Base-by-base conservation (phyloP, 1,284 basidiomycete genomes). In the Somion occarium region DNA sequence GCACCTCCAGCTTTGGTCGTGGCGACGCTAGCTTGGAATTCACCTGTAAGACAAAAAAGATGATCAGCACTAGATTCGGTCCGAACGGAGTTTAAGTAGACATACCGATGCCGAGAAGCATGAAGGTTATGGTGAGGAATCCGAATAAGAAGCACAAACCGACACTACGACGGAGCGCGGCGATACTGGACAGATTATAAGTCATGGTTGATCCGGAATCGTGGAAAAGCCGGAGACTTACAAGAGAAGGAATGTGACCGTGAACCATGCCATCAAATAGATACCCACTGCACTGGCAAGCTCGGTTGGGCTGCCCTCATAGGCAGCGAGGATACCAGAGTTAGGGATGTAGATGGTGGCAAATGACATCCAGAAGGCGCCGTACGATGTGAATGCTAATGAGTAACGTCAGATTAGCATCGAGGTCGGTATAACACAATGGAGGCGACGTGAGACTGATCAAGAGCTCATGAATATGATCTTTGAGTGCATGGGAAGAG, bases 351-450 rank as follows among this genome's bases (percentile, higher is more conserved):
- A 69, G 55, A 88, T 78, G 0, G 79, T 73, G 5, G 78, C 85
- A 51, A 82, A 91, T 2, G 87, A 89, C 68, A 91, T 70, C 90
- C 90, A 92, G 74, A 93, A 93, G 1, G 82, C 83, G 51, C 90
- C 91, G 60, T 89, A 94, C 1, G 83, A 84, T 0, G 84, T 73
- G 74, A 93, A 93, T 0, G 91, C 93, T 76, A 55, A 37, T 37
- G 50, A 11, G 26, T 20, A 3, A n/a, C n/a, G n/a, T n/a, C n/a
- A n/a, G n/a, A 53, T 45, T 27, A 44, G 44, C 13, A 39, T 46
- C 42, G 19, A 13, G n/a, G n/a, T n/a, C n/a, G n/a, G n/a, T n/a
- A n/a, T n/a, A n/a, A n/a, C n/a, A n/a, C n/a, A n/a, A n/a, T n/a
- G n/a, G n/a, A n/a, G n/a, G n/a, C n/a, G n/a, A n/a, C n/a, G n/a